Evolutionary conservation across 2,329 filamentous ascomycete species (phyloP), one percentile per base, ranked within the genome.

Genomic region (Microdochium bolleyi): DNA sequence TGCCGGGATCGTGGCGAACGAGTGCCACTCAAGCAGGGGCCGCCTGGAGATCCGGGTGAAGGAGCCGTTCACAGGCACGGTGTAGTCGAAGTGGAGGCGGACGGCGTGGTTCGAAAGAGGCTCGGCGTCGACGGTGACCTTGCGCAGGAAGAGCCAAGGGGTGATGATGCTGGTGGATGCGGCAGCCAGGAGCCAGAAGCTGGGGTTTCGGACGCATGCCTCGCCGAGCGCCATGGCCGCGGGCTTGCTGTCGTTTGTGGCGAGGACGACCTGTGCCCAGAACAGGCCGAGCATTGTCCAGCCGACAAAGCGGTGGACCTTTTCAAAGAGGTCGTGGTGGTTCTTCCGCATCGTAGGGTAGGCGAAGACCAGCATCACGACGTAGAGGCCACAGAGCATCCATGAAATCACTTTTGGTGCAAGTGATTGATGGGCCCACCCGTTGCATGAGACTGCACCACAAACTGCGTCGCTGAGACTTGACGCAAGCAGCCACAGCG

Each of bases 61-160:
- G 53, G 78, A 76, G 56, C 80, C 76, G 53, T 77, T 74, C 51
- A 78, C 74, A 9, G 83, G 80, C 22, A 78, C 74, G 19, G 79
- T 77, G 67, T 87, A 84, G 62, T 76, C 73, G 61, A 91, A 87
- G 63, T 86, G 80, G 21, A 94, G 78, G 41, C 84, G 80, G 27
- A 89, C 72, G 38, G 88, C 88, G 68, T 92, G 88, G 22, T 77
- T 66, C 0, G 88, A 92, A 19, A 94, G 80, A 3, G 77, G 71
- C 62, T 89, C 83, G 9, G 84, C 74, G 21, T 78, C 71, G 56
- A 92, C 85, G 10, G 73, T 70, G 53, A 88, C 83, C 59, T 80
- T 83, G 52, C 87, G 82, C 25, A 94, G 79, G 54, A 81, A 78
- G 2, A 87, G 64, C 88, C 89, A 95, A 1, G 89, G 87, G 51